phyloP scores from a whole-genome alignment of 805 yeast genomes.

The Teunomyces barrocoloradensis region DNA sequence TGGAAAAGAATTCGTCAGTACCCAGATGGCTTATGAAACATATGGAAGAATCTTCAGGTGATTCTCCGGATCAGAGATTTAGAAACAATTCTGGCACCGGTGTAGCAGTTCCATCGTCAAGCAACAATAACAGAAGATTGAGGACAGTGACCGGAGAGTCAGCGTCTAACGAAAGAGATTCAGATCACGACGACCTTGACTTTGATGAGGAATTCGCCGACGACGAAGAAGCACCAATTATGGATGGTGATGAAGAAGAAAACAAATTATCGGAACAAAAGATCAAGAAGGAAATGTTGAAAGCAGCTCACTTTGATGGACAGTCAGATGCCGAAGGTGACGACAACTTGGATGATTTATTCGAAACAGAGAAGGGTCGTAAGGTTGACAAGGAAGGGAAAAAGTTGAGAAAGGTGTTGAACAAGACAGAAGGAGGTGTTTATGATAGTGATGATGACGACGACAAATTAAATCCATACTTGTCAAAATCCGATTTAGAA shows the following conservation, averaged over 20 bases:
- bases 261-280: slow-evolving; percentile 83
- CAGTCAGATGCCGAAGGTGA: slow-evolving; percentile 56
- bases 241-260: slow-evolving; percentile 96
- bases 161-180: slow-evolving; percentile 51
- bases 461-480: slow-evolving; percentile 65
- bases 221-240: slow-evolving; percentile 97
- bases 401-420: slow-evolving; percentile 76
- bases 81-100: slow-evolving; percentile 22
- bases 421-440: slow-evolving; percentile 83
- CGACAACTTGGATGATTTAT: slow-evolving; percentile 68
- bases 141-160: slow-evolving; percentile 45
- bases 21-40: slow-evolving; percentile 97
- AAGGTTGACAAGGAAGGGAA: slow-evolving; percentile 89
- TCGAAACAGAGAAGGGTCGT: slow-evolving; percentile 57
- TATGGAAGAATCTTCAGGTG: slow-evolving; percentile 62
- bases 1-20: slow-evolving; percentile 74
- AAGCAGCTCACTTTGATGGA: slow-evolving; percentile 73
- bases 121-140: slow-evolving; percentile 19
- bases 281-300: slow-evolving; percentile 79
- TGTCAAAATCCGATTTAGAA: slow-evolving; percentile 52
- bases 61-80: slow-evolving; percentile 47
- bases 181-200: slow-evolving; percentile 90
- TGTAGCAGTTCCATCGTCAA: slow-evolving; percentile 7
- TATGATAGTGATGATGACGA: slow-evolving; percentile 85
- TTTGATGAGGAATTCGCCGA: slow-evolving; percentile 97